Base-by-base conservation (phyloP, 129 eudicot genomes). In the Sambucus nigra region DNA sequence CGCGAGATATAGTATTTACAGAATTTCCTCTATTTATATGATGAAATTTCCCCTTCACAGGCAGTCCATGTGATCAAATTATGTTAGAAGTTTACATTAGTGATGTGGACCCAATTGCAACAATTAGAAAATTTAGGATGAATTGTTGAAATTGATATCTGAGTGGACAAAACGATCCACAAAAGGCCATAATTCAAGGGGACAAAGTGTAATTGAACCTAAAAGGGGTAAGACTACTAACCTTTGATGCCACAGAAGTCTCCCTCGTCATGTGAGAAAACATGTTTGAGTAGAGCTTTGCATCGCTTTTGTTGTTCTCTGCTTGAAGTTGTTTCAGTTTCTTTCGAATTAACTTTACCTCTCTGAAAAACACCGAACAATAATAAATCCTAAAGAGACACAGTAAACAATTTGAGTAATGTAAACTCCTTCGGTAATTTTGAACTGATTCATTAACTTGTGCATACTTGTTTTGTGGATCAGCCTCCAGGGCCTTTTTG, bases 401-500 rank as follows among this genome's bases (percentile, higher is more conserved):
- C n/a, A 46, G 7, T 25, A 5, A 53, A 21, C 21, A n/a, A 5
- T 27, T 16, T 1, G 10, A 58, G 17, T 17, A 11, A 52, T 8
- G 7, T 39, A 19, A 31, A 29, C 25, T 32, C 5, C 8, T 55
- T 15, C 21, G 32, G 39, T 18, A 27, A 17, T n/a, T 51, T 33
- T 3, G 28, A 8, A 65, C 25, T 22, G 28, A 59, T 16, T 11
- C 18, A 25, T 35, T 27, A 13, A 6, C 5, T 20, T 12, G 20
- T 10, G 44, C 44, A 20, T 64, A 84, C 94, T 83, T 76, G 72
- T 67, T 80, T 11, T 53, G 67, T 12, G 94, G 88, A 70, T 84
- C 84, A 18, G 64, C 56, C 69, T 84, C 94, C 47, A 84, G 60
- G 41, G 94, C 94, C 67, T 84, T 79, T 64, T 68, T 79, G 48